Evolutionary conservation across 31 red algal species (phyloP).

Genomic region (Asparagopsis taxiformis): DNA sequence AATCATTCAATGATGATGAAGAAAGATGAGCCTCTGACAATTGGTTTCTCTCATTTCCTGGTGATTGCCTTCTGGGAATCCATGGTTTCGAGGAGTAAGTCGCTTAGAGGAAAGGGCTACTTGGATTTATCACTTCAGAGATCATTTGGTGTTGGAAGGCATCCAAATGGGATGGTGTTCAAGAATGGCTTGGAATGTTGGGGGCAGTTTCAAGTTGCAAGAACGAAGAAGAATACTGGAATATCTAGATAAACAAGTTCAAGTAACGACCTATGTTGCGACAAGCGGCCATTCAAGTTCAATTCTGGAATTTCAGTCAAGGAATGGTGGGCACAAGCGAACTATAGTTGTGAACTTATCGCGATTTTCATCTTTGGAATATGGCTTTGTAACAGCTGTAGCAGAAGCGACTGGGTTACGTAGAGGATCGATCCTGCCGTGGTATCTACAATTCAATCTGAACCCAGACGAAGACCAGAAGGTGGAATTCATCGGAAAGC

Average conservation of each 20-base stretch:
- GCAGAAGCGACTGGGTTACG: constrained; percentile 17
- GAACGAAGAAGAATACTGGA: neutral
- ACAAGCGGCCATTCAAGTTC: constrained; percentile 21
- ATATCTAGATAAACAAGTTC: neutral
- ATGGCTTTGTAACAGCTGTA: constrained; percentile 8
- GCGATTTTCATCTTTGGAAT: constrained; percentile 2
- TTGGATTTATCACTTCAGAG: constrained; percentile 18
- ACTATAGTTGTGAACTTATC: constrained; percentile 19
- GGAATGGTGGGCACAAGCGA: neutral
- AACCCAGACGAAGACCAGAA: constrained; percentile 14
- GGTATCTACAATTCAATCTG: neutral
- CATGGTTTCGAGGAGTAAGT: no score
- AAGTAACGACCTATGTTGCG: neutral
- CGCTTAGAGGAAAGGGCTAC: constrained; percentile 24
- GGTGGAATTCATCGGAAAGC: neutral
- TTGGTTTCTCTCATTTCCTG: neutral
- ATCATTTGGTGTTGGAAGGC: constrained; percentile 2
- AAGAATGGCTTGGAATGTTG: constrained; percentile 32
- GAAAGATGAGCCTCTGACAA: neutral
- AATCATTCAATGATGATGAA: constrained; percentile 9
- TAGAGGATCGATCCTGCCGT: neutral
- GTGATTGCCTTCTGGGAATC: constrained; percentile 23
- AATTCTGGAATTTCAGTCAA: neutral
- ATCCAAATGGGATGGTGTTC: constrained; percentile 27
- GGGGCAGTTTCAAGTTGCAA: neutral